Evolutionary conservation across 805 yeast genomes (phyloP), one percentile per base, ranked within the genome.

Genomic region (Zygoascus bituminiphila): DNA sequence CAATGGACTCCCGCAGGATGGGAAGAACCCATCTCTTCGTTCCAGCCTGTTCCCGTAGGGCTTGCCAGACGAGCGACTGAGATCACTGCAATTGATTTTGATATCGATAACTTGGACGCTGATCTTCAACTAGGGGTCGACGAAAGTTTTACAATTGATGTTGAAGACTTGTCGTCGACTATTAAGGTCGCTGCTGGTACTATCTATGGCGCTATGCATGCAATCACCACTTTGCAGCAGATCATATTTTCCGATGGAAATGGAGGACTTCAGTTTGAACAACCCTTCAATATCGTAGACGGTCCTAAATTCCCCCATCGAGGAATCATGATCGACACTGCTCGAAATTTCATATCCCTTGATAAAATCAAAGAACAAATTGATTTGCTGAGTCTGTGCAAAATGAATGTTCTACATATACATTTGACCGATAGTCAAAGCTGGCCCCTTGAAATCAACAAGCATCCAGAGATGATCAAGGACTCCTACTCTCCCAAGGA

Each of bases 121-220:
- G 63, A 54, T 36, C 58, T 70, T 46, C 69, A 66, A 49, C 52
- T 58, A 40, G 71, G 67, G 5, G 70, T 68, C 20, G 63, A 69
- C 51, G 74, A 70, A 53, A 54, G 68, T 7, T 70, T 67, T 51
- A 17, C 9, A 12, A 9, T 38, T 7, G 40, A 42, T 4, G 54
- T 64, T 2, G 48, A 46, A 4, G 20, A 21, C 9, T 33, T 17
- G 7, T 14, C 35, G 23, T 46, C 44, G 14, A 36, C 36, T 2
- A 42, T 31, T 20, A 48, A 48, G 4, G 62, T 70, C 31, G 46
- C 40, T 1, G 65, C 74, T 5, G 54, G 40, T 17, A 70, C 73
- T 2, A 53, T 61, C 5, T 71, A 73, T 73, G 76, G 75, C 12
- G 73, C 68, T 1, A 56, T 71, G 41, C 66, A 69, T 51, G 73